Evolutionary conservation across 306 rosid genomes (phyloP), one percentile per base, ranked within the genome.

Genomic region (Argentina anserina): DNA sequence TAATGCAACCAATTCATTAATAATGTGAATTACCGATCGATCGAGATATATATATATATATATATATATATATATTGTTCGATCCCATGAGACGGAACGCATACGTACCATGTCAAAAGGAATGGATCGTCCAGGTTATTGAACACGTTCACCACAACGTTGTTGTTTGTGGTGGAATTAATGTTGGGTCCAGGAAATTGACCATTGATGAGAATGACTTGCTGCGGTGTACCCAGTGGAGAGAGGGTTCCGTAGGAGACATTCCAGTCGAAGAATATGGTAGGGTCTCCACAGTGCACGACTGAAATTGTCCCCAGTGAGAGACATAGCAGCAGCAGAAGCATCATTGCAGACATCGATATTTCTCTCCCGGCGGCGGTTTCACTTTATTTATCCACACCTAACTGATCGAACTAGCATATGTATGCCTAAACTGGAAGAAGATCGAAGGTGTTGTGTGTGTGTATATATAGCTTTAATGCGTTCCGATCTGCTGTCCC

Each of bases 101-200:
- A 28, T 37, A 45, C 20, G 4, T 71, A 89, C 95, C 97, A 94
- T 14, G 84, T 79, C 20, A 86, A 47, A 31, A 94, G 98, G 52
- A 94, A 55, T 9, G 98, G 97, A 75, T 94, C 96, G 33, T 94
- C 96, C 2, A 91, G 91, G 65, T 80, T 78, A 83, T 94, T 94
- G 86, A 84, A 76, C 68, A 94, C 77, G 23, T 89, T 94, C n/a
- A 94, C 0, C 8, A 89, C 82, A 0, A 94, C 0, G 75, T 94
- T 91, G 65, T 94, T 89, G 81, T 94, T 94, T 71, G 88, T 76
- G 61, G 97, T 87, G 50, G 94, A 84, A 52, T 93, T 93, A 73
- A 93, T 84, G 68, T 84, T 84, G 36, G 98, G 97, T 8, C 97
- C 97, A 0, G 98, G 98, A 55, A 91, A 93, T 75, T 85, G 71